Percentiles rank a stretch among this genome's conserved stretches.
phyloP scores from a whole-genome alignment of 2,329 filamentous ascomycete genomes.

The Xylariaceae sp. region DNA sequence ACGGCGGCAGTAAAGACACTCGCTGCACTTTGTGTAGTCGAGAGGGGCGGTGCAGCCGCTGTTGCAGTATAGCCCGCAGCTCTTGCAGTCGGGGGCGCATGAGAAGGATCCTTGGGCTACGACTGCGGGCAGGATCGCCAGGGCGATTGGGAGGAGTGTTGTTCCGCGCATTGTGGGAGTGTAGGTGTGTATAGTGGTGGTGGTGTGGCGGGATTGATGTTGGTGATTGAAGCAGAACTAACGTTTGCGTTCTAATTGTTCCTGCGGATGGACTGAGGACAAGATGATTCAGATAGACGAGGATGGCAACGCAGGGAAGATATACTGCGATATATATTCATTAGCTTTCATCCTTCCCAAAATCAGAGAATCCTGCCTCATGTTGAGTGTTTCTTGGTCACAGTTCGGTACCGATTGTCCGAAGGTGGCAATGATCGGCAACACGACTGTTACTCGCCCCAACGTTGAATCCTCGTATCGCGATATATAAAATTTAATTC shows the following conservation, averaged over 20 bases:
- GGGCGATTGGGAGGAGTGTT: slow-evolving; percentile 5
- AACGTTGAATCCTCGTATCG: too few relatives aligned
- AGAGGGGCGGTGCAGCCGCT: slow-evolving; percentile 21
- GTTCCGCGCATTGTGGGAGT: slow-evolving; percentile 5
- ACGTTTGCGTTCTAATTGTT: background rate
- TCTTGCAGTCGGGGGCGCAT: slow-evolving; percentile 16
- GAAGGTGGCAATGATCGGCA: too few relatives aligned
- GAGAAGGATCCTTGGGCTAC: slow-evolving; percentile 5
- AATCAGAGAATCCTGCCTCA: too few relatives aligned
- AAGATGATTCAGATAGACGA: too few relatives aligned
- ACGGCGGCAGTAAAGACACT: slow-evolving; percentile 27
- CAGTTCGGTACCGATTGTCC: too few relatives aligned
- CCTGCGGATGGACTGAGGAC: background rate
- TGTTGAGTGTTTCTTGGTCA: too few relatives aligned
- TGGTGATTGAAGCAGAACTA: background rate
- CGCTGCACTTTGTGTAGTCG: slow-evolving; percentile 10
- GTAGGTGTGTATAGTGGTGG: background rate
- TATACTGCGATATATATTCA: too few relatives aligned
- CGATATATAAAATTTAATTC: too few relatives aligned
- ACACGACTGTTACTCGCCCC: too few relatives aligned
- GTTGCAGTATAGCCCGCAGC: slow-evolving; percentile 24
- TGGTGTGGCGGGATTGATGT: background rate
- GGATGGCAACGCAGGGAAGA: too few relatives aligned
- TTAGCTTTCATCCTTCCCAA: too few relatives aligned
- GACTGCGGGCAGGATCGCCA: slow-evolving; percentile 6